Conservation (phyloP, 2,329 filamentous ascomycete genomes). For the Colletotrichum sp. region DNA sequence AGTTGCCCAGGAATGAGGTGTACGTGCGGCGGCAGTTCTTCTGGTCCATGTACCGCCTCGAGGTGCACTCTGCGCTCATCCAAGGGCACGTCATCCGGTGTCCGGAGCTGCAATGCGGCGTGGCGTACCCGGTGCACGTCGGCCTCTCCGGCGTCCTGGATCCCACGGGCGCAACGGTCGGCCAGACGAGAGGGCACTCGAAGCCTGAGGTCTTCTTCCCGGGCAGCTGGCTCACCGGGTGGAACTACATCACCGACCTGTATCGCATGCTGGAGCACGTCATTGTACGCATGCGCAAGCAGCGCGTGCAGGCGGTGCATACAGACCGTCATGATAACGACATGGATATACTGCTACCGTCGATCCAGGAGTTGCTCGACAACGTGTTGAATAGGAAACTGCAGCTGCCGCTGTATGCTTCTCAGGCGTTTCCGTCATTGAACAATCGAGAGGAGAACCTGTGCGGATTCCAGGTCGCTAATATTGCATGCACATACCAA, state of each 20-base stretch:
- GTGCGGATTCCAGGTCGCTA: constrained; percentile 39
- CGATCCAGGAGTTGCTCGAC: constrained; percentile 12
- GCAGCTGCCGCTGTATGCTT: constrained; percentile 9
- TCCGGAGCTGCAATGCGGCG: constrained; percentile 20
- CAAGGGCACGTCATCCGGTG: constrained; percentile 37
- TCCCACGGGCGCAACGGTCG: not conserved
- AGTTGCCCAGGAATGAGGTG: constrained; percentile 44
- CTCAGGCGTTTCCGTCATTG: not conserved
- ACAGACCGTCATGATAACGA: not conserved
- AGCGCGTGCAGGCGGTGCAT: constrained; percentile 14
- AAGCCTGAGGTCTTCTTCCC: not conserved
- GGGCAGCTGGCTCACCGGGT: constrained; percentile 54
- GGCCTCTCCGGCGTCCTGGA: constrained; percentile 8
- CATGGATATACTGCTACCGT: constrained; percentile 9
- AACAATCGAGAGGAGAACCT: constrained; percentile 27
- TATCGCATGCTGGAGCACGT: constrained; percentile 61
- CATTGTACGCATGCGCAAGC: constrained; percentile 25
- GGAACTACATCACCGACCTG: constrained; percentile 62
- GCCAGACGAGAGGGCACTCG: not conserved
- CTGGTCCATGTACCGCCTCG: constrained; percentile 63
- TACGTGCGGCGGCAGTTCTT: constrained; percentile 36
- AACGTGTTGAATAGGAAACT: constrained; percentile 4
- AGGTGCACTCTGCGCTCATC: constrained; percentile 57
- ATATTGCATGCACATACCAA: constrained; percentile 37
- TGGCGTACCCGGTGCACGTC: constrained; percentile 12